Conservation (phyloP, 2,329 filamentous ascomycete genomes). For the Xylariaceae sp. region DNA sequence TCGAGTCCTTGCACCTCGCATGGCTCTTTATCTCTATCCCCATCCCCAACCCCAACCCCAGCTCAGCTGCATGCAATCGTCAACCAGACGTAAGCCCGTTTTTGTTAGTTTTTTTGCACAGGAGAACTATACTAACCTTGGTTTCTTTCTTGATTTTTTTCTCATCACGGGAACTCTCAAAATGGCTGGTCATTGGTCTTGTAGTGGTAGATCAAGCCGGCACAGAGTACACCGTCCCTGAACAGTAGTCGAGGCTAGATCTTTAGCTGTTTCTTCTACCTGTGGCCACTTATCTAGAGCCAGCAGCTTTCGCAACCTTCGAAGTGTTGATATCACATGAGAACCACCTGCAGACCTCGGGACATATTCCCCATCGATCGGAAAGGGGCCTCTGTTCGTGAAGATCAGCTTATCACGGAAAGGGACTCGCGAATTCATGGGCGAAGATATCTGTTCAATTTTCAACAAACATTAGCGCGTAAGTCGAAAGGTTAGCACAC, state of each 20-base stretch:
- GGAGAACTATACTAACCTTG: neutral
- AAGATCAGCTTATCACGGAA: no score
- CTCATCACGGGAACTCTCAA: neutral
- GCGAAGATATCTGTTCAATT: neutral
- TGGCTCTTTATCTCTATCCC: neutral
- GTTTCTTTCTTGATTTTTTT: neutral
- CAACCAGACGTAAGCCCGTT: neutral
- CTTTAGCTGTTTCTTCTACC: no score
- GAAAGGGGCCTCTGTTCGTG: no score
- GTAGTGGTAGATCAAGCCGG: neutral
- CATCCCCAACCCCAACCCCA: neutral
- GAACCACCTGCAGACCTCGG: no score
- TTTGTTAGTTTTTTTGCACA: neutral
- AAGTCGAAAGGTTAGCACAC: neutral
- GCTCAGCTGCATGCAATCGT: neutral
- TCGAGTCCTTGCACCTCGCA: constrained; percentile 2
- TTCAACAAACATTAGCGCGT: neutral
- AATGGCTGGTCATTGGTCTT: neutral
- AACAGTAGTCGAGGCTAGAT: no score
- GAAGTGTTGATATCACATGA: no score
- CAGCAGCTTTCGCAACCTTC: no score
- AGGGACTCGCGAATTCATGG: no score
- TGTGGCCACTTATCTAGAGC: no score
- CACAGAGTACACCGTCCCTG: no score
- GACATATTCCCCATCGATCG: no score